Percentiles rank a stretch among this genome's conserved stretches.
Conservation (phyloP, 2,329 filamentous ascomycete genomes). For the Alternaria ventricosa region DNA sequence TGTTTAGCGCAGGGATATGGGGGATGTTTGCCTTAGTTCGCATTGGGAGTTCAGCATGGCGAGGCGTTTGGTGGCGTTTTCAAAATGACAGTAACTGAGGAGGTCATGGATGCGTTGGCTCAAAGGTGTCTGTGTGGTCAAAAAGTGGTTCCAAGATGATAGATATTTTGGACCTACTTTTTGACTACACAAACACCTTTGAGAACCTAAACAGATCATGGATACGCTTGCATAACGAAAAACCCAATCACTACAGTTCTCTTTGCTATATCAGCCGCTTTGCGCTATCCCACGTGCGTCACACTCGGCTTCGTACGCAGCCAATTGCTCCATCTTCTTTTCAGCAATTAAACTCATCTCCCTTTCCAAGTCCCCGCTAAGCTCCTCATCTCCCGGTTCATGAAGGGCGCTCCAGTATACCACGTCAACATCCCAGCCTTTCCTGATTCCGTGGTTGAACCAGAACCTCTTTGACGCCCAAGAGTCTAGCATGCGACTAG, state of each 20-base stretch:
- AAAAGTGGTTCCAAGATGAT: too few species aligned
- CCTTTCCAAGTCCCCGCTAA: not conserved
- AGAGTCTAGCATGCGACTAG: not conserved
- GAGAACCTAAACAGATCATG: too few species aligned
- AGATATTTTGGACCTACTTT: too few species aligned
- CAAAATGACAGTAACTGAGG: too few species aligned
- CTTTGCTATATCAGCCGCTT: too few species aligned
- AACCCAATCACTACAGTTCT: too few species aligned
- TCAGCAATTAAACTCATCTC: not conserved
- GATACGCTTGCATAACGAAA: too few species aligned
- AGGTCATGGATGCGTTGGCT: too few species aligned
- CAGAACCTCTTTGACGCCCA: not conserved
- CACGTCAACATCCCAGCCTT: not conserved
- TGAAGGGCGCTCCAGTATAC: not conserved
- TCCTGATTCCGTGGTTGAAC: not conserved
- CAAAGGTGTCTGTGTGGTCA: too few species aligned
- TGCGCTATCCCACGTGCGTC: not conserved
- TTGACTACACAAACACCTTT: too few species aligned
- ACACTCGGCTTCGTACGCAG: not conserved
- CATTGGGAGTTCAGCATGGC: slow-evolving; percentile 7
- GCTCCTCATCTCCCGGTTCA: not conserved
- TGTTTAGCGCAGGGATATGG: too few species aligned
- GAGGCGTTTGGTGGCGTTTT: slow-evolving; percentile 11
- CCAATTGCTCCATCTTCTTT: not conserved
- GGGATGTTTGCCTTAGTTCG: not conserved